phyloP scores from a whole-genome alignment of 768 basidiomycete species.

The Lactarius trivialis region DNA sequence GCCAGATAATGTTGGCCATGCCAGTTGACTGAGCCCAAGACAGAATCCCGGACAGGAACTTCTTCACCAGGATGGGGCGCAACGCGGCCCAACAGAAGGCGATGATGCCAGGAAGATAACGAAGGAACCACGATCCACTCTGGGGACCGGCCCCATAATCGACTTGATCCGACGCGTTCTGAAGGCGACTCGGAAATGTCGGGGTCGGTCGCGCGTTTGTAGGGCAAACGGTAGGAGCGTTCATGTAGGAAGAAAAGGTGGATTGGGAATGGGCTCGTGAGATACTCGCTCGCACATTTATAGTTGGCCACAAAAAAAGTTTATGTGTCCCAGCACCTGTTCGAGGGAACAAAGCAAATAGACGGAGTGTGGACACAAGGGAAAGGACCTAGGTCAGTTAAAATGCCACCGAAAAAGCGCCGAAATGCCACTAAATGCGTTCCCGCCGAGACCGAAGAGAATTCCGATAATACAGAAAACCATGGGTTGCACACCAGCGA shows the following conservation, averaged over 20 bases:
- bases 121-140: not conserved
- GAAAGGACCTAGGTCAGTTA: not conserved
- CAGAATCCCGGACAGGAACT: not conserved
- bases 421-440: not conserved
- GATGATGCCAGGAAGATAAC: constrained; percentile 1
- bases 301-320: not conserved
- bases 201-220: not conserved
- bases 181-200: not conserved
- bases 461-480: not conserved
- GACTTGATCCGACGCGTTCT: not conserved
- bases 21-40: not conserved
- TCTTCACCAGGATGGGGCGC: not conserved
- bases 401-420: not conserved
- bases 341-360: not conserved
- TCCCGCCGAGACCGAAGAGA: not conserved
- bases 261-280: not conserved
- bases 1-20: not conserved
- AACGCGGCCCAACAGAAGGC: not conserved
- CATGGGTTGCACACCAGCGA: too few relatives aligned
- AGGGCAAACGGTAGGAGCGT: not conserved
- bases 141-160: not conserved
- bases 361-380: not conserved
- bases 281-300: not conserved
- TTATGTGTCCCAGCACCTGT: not conserved
- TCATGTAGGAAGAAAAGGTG: not conserved